A percentile compares a stretch with the other conserved stretches of the same genome.
Evolutionary conservation across 495 filamentous ascomycete species (phyloP).

Genomic region (Xylaria grammica): DNA sequence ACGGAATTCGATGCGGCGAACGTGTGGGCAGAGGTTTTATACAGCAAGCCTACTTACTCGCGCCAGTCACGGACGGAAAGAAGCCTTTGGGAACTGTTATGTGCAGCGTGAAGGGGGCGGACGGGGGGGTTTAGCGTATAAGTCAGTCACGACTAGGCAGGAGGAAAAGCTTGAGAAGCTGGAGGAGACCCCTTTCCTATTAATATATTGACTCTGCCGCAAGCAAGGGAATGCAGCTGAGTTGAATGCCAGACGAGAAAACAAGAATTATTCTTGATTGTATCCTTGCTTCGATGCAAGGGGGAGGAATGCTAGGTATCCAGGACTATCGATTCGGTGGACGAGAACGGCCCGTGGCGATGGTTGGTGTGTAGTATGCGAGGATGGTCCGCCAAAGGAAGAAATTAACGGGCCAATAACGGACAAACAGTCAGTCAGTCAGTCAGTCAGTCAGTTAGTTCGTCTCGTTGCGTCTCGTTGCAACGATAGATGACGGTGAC

Average conservation of each 20-base stretch:
- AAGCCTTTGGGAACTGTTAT: background rate
- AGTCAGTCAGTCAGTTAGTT: no score
- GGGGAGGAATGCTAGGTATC: conserved; percentile 5
- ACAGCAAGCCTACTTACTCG: background rate
- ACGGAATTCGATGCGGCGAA: background rate
- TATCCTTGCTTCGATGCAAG: no score
- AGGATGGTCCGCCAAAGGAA: background rate
- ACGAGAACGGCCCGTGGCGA: conserved; percentile 4
- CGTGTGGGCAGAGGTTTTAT: background rate
- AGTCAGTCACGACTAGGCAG: background rate
- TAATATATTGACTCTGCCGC: background rate
- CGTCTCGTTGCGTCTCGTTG: no score
- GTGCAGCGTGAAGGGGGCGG: background rate
- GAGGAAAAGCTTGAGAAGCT: background rate
- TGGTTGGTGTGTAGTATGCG: background rate
- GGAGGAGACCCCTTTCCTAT: background rate
- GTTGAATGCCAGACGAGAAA: background rate
- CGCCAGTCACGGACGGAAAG: conserved; percentile 3
- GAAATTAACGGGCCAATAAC: conserved; percentile 6
- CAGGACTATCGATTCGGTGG: conserved; percentile 4
- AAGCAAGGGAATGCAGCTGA: background rate
- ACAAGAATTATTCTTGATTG: conserved; percentile 1
- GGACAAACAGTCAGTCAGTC: background rate
- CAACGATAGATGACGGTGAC: background rate
- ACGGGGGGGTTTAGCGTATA: no score